These are phyloP conservation scores for Cercospora sp. DNA, from an alignment of 2,329 filamentous ascomycete species.

Conservation along the genomic window DNA sequence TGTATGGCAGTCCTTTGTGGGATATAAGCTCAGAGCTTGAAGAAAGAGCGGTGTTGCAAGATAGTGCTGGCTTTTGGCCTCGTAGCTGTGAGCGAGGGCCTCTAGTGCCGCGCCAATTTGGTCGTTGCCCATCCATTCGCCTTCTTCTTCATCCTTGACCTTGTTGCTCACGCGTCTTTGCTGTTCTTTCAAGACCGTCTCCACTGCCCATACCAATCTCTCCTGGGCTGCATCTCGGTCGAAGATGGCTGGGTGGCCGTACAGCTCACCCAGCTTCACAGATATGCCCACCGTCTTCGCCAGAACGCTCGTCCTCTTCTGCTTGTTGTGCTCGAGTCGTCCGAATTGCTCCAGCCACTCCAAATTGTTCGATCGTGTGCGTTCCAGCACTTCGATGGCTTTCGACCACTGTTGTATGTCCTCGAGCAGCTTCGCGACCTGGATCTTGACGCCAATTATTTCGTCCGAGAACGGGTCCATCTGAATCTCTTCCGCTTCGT, in stretches of 20 bases:
- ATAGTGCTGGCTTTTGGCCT: slow-evolving; percentile 71
- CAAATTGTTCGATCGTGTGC: slow-evolving; percentile 69
- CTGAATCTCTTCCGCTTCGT: slow-evolving; percentile 68
- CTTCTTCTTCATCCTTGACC: slow-evolving; percentile 65
- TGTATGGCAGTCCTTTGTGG: slow-evolving; percentile 68
- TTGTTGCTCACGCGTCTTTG: slow-evolving; percentile 57
- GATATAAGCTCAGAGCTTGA: slow-evolving; percentile 73
- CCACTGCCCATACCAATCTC: slow-evolving; percentile 75
- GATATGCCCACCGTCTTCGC: slow-evolving; percentile 73
- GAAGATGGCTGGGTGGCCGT: slow-evolving; percentile 72
- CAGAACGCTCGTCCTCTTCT: slow-evolving; percentile 65
- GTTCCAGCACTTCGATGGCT: slow-evolving; percentile 75
- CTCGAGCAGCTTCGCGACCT: slow-evolving; percentile 77
- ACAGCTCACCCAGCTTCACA: slow-evolving; percentile 83
- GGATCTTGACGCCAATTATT: slow-evolving; percentile 83
- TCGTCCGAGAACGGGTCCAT: slow-evolving; percentile 91
- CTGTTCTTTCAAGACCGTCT: slow-evolving; percentile 74
- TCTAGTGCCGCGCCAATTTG: slow-evolving; percentile 75
- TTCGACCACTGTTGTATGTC: slow-evolving; percentile 68
- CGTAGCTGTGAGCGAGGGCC: slow-evolving; percentile 77
- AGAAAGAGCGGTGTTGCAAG: slow-evolving; percentile 84
- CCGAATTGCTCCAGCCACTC: slow-evolving; percentile 51
- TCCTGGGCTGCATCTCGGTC: slow-evolving; percentile 74
- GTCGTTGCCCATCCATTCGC: slow-evolving; percentile 68
- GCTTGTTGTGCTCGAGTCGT: slow-evolving; percentile 44